Conservation (phyloP, 345 rosid species). For the Reutealis trisperma region DNA sequence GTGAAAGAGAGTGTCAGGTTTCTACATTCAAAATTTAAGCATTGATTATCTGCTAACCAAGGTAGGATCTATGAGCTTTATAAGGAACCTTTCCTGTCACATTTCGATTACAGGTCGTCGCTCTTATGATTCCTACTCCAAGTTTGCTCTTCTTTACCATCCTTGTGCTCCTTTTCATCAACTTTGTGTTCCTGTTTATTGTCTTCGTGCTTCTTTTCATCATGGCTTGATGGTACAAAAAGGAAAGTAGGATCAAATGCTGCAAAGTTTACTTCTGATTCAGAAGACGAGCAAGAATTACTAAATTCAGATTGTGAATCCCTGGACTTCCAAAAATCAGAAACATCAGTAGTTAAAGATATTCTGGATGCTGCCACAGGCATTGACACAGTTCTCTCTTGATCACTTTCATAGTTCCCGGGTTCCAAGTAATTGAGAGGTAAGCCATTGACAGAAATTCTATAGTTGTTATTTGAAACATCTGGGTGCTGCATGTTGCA, state of each 20-base stretch:
- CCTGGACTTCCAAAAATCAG: not conserved
- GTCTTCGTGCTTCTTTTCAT: not conserved
- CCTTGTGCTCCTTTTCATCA: not conserved
- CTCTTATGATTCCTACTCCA: no score
- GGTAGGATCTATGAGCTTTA: no score
- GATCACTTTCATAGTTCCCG: not conserved
- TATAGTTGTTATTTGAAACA: constrained; percentile 31
- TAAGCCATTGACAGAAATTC: constrained; percentile 26
- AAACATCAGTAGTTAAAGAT: not conserved
- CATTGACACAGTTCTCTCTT: not conserved
- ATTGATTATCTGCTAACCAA: no score
- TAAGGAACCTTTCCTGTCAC: no score
- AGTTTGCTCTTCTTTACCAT: no score
- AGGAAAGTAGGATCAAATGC: constrained; percentile 6
- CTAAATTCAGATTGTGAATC: not conserved
- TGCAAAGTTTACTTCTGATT: not conserved
- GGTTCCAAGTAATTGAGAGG: not conserved
- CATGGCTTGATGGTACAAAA: not conserved
- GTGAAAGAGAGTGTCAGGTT: no score
- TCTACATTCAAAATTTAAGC: no score
- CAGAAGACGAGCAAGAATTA: not conserved
- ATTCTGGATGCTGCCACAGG: not conserved
- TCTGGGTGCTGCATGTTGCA: constrained; percentile 40
- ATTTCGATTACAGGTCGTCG: no score
- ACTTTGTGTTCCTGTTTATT: not conserved